A percentile compares a stretch with the other conserved stretches of the same genome.
phyloP scores from a whole-genome alignment of 495 filamentous ascomycete species.

The Talaromyces nanjingensis region DNA sequence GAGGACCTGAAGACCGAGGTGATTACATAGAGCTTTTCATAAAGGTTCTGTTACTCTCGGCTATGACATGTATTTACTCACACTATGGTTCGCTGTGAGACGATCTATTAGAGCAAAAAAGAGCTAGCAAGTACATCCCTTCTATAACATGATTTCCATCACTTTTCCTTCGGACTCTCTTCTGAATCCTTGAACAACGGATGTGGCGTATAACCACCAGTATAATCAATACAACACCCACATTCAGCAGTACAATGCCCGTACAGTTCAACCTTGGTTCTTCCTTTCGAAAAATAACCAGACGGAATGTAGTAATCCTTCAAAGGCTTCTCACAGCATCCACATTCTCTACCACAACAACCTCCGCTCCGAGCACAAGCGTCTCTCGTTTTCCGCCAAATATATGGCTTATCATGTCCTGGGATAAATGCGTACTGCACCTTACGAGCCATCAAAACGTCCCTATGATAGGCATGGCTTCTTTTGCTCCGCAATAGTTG shows the following conservation, averaged over 20 bases:
- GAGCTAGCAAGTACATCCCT: neutral
- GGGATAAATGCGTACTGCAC: conserved; percentile 4
- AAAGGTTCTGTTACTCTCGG: neutral
- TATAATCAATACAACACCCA: conserved; percentile 1
- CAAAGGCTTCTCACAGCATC: conserved; percentile 5
- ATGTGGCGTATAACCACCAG: conserved; percentile 4
- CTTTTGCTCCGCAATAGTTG: neutral
- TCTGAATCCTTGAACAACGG: neutral
- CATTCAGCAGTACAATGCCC: conserved; percentile 9
- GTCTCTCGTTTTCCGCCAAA: conserved; percentile 6
- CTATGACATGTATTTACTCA: too few relatives aligned
- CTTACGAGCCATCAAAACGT: conserved; percentile 5
- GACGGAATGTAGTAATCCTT: neutral
- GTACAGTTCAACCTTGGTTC: conserved; percentile 5
- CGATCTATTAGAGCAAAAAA: neutral
- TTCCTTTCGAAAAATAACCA: conserved; percentile 2
- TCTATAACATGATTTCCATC: conserved; percentile 4
- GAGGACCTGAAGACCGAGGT: neutral
- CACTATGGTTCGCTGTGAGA: too few relatives aligned
- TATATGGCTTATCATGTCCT: conserved; percentile 8
- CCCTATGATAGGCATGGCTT: conserved; percentile 5
- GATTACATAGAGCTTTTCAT: neutral
- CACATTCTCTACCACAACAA: conserved; percentile 5
- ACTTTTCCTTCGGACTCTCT: neutral
- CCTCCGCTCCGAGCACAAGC: conserved; percentile 7